Evolutionary conservation across 2,329 filamentous ascomycete species (phyloP).

Genomic region (Fusarium sp.): DNA sequence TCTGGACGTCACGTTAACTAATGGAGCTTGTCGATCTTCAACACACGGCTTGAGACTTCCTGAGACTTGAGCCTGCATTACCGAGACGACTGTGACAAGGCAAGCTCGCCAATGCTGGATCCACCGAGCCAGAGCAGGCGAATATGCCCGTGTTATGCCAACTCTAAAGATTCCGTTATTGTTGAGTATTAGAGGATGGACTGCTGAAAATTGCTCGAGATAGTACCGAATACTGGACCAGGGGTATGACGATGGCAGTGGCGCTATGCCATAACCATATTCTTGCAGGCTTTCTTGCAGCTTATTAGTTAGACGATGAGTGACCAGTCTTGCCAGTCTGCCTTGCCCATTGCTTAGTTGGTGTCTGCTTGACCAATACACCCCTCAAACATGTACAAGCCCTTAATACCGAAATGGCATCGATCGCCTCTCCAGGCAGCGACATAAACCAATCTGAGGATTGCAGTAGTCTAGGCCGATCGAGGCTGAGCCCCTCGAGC

Average conservation of each 20-base stretch:
- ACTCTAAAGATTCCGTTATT: slow-evolving; percentile 1
- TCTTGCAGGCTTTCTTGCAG: neutral
- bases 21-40: slow-evolving; percentile 19
- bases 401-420: slow-evolving; percentile 27
- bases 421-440: slow-evolving; percentile 31
- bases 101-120: neutral
- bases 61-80: neutral
- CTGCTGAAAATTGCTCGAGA: slow-evolving; percentile 2
- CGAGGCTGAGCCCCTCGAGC: slow-evolving; percentile 15
- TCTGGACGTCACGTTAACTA: slow-evolving; percentile 10
- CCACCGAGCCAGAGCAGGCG: neutral
- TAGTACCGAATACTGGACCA: neutral
- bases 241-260: slow-evolving; percentile 1
- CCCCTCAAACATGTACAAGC: slow-evolving; percentile 14
- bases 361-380: neutral
- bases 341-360: slow-evolving; percentile 1
- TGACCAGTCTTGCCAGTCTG: slow-evolving; percentile 12
- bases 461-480: slow-evolving; percentile 16
- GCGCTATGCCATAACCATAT: neutral
- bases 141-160: neutral
- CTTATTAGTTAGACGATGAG: slow-evolving; percentile 1
- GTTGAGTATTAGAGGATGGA: neutral
- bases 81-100: neutral
- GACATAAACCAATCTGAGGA: slow-evolving; percentile 27
- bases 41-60: neutral